Base-by-base conservation (phyloP, 176 grass and related monocot genomes). In the Musa beccarii region DNA sequence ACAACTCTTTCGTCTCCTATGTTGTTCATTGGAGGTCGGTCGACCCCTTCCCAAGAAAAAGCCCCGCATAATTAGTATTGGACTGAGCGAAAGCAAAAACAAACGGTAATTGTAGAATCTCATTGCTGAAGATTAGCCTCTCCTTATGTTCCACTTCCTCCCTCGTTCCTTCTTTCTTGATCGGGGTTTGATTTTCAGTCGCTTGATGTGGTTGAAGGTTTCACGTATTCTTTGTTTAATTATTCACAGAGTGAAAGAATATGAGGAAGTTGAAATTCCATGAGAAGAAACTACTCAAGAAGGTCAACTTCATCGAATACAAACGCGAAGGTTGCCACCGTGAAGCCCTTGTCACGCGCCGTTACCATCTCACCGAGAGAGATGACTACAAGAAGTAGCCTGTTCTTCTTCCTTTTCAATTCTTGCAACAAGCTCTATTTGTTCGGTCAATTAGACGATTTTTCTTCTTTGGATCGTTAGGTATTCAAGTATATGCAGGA, bases 261-360 rank as follows among this genome's bases (percentile, higher is more conserved):
- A 93, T 88, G 91, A 87, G 88, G 56, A 90, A 84, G 72, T 67
- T 95, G 43, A 82, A 53, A 25, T 86, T 78, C 69, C 91, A 90
- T 67, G 88, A 82, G 79, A 81, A 88, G 75, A 95, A 86, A 81
- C 88, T 82, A 1, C 62, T 90, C 53, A 90, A 83, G 81, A 88
- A 69, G 81, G 62, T 79, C 16, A 81, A 86, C 25, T 88, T 90
- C 59, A 49, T 95, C 59, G 85, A 84, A 12, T 86, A 63, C 78
- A 86, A 84, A 65, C 59, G 75, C 64, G 88, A 84, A 53, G 11
- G 72, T 5, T 83, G 83, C 12, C 91, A 88, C 49, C 80, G 88
- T 25, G 91, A 94, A 67, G 85, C 71, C 12, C 34, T 52, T 2
- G 63, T 88, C 52, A 90, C 61, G 54, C 83, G 74, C 54, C 81